A percentile compares a stretch with the other conserved stretches of the same genome.
These are phyloP conservation scores for Cytospora piceicola DNA, from an alignment of 2,329 filamentous ascomycete species.

Conservation along the genomic window DNA sequence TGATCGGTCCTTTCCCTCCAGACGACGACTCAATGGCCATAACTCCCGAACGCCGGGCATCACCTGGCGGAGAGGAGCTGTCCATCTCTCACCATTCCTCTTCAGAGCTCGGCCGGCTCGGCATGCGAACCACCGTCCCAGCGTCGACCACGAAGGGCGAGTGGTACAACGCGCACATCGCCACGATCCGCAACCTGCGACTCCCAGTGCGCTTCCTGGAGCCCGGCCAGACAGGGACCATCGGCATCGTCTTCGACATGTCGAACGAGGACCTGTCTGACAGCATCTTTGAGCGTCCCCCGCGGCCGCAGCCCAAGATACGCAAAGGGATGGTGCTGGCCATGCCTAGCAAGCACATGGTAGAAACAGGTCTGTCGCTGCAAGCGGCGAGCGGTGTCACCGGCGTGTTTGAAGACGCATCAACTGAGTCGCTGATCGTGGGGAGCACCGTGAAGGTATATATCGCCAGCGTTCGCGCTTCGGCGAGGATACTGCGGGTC, in stretches of 20 bases:
- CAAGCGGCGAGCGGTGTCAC: constrained; percentile 70
- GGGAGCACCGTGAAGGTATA: constrained; percentile 81
- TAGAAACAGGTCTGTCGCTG: constrained; percentile 59
- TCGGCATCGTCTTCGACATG: constrained; percentile 72
- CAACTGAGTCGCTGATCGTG: constrained; percentile 64
- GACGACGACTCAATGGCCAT: constrained; percentile 51
- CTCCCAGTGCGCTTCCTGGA: constrained; percentile 77
- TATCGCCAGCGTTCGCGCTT: constrained; percentile 81
- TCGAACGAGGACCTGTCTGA: constrained; percentile 41
- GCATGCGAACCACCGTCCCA: constrained; percentile 56
- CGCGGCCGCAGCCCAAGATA: constrained; percentile 48
- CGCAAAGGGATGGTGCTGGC: constrained; percentile 85
- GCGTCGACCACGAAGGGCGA: constrained; percentile 61
- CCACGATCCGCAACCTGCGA: constrained; percentile 85
- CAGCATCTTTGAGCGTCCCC: constrained; percentile 37
- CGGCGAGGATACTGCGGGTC: constrained; percentile 72
- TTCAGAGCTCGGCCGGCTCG: constrained; percentile 55
- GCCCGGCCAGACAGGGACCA: constrained; percentile 84
- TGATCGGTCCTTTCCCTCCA: constrained; percentile 76
- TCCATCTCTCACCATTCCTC: constrained; percentile 59
- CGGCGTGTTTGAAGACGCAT: constrained; percentile 69
- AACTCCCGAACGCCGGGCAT: constrained; percentile 52
- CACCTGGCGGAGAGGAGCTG: constrained; percentile 51
- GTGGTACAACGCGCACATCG: constrained; percentile 81
- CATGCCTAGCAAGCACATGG: constrained; percentile 62